Evolutionary conservation across 441 rosid species (phyloP), one percentile per base, ranked within the genome.

Genomic region (Populus hybrid): DNA sequence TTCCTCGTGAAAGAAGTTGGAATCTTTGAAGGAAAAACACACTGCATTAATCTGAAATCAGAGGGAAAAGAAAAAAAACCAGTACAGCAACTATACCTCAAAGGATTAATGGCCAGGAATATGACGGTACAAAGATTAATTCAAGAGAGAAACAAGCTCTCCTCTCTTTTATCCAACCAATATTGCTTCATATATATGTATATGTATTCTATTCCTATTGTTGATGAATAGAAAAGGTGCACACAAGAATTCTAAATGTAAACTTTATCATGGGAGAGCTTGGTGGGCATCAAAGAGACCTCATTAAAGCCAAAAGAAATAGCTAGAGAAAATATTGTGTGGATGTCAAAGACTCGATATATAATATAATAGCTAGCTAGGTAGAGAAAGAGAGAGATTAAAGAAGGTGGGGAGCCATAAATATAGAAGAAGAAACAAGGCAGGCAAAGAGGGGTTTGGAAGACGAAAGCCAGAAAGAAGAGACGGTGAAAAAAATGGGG

Each of bases 1-100:
- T 78, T 74, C 26, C 85, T 86, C 81, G 76, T 80, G 84, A 80
- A 82, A 28, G 78, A 86, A 82, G 90, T 79, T 80, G 83, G 86
- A 77, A 84, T 86, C 85, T 79, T 69, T 21, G 35, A 65, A 73
- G 53, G 64, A 42, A 67, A 34, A 59, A 70, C 50, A 26, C 9
- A 23, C 24, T 38, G 21, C 24, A 40, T 10, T 38, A 4, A 10
- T 36, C 50, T 23, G 67, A 66, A 57, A 7, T 19, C 0, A 14
- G 12, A 5, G n/a, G 28, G 10, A 6, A 9, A 2, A 38, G 3
- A 40, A 19, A 34, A 59, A 32, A 24, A 24, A 24, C 24, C 8
- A 34, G 36, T 16, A 40, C 46, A 14, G 67, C 3, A 38, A n/a
- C 69, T 46, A 2, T 74, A 81, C 84, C 85, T 75, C 32, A 40